A percentile compares a stretch with the other conserved stretches of the same genome.
phyloP scores from a whole-genome alignment of 495 filamentous ascomycete genomes.

The Aspergillus steynii region DNA sequence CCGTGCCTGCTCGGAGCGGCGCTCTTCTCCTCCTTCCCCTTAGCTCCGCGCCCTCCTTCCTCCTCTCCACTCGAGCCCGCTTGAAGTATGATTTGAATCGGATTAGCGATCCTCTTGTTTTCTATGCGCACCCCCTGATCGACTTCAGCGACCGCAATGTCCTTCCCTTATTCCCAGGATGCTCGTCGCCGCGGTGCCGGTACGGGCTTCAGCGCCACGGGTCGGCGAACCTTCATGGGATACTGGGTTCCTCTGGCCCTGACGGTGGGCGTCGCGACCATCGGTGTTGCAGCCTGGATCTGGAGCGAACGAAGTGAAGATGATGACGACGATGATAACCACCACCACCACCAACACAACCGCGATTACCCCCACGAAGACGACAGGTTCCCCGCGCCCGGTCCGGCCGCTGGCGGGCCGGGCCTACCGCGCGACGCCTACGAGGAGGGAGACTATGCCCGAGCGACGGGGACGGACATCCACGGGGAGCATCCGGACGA shows the following conservation, averaged over 20 bases:
- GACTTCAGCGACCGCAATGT: conserved; percentile 57
- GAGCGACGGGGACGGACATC: conserved; percentile 31
- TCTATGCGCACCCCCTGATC: conserved; percentile 34
- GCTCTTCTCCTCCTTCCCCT: not conserved
- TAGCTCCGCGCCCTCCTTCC: not conserved
- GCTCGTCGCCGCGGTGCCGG: conserved; percentile 59
- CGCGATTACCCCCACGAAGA: conserved; percentile 50
- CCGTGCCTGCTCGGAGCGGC: not conserved
- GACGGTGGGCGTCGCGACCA: conserved; percentile 81
- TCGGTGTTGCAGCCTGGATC: conserved; percentile 84
- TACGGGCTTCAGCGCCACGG: conserved; percentile 51
- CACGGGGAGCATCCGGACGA: conserved; percentile 45
- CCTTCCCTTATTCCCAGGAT: conserved; percentile 73
- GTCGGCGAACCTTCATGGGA: conserved; percentile 66
- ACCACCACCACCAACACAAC: conserved; percentile 43
- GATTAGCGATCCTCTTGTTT: conserved; percentile 29
- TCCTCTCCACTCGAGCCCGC: conserved; percentile 14
- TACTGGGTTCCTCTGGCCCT: conserved; percentile 85
- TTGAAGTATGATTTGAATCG: conserved; percentile 39
- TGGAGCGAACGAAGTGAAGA: conserved; percentile 85
- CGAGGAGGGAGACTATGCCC: conserved; percentile 30
- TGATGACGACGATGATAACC: conserved; percentile 57
- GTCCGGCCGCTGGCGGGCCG: conserved; percentile 23
- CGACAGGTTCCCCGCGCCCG: conserved; percentile 36
- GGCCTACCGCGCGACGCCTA: conserved; percentile 32